Conservation (phyloP, 1,284 basidiomycete genomes). For the Stygiomarasmius scandens region DNA sequence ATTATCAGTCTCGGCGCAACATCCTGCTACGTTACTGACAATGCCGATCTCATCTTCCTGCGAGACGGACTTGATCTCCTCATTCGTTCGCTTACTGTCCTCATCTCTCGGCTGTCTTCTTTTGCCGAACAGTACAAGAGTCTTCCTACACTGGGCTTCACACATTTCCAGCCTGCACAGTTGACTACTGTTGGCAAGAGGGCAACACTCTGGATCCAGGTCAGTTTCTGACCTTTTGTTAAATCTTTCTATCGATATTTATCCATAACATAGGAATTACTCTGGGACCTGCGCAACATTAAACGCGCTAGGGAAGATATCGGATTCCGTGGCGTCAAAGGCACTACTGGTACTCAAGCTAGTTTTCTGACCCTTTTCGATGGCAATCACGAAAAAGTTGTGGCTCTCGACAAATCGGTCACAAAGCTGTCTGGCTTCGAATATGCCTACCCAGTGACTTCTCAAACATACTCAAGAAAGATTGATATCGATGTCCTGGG, state of each 20-base stretch:
- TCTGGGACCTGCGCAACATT: constrained; percentile 97
- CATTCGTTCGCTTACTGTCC: constrained; percentile 83
- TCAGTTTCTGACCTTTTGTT: constrained; percentile 27
- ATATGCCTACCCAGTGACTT: constrained; percentile 96
- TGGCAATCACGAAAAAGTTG: constrained; percentile 94
- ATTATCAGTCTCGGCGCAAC: constrained; percentile 84
- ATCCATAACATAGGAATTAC: constrained; percentile 65
- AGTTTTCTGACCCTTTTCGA: constrained; percentile 95
- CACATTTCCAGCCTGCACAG: constrained; percentile 99
- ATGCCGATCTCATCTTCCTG: constrained; percentile 97
- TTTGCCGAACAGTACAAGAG: constrained; percentile 78
- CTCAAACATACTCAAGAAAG: constrained; percentile 98
- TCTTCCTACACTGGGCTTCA: constrained; percentile 93
- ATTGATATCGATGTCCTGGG: constrained; percentile 94
- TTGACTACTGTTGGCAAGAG: constrained; percentile 99
- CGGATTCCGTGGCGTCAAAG: constrained; percentile 98
- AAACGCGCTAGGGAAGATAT: constrained; percentile 90
- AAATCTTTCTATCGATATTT: constrained; percentile 1
- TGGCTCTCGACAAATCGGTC: constrained; percentile 87
- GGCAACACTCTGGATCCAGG: constrained; percentile 97
- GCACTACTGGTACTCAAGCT: constrained; percentile 97
- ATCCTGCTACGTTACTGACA: constrained; percentile 98
- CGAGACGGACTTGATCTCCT: constrained; percentile 86
- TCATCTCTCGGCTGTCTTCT: constrained; percentile 85
- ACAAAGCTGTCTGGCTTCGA: constrained; percentile 91